Conservation (phyloP, 176 grass and related monocot genomes). For the Carex cristatella region DNA sequence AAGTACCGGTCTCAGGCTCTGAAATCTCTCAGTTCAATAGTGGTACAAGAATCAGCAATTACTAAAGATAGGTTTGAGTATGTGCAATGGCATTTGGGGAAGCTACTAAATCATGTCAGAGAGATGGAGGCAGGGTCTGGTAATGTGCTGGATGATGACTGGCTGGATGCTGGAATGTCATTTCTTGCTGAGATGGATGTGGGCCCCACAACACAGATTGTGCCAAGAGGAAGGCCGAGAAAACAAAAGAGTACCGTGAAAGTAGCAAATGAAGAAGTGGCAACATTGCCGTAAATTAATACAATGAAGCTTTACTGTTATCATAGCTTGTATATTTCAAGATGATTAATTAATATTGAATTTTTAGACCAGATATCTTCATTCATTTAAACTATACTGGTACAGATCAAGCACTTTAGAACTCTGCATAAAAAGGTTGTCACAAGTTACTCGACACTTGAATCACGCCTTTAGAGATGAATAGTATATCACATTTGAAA, state of each 20-base stretch:
- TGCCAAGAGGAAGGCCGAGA: slow-evolving; percentile 22
- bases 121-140: slow-evolving; percentile 20
- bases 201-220: not conserved
- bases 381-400: not conserved
- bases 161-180: slow-evolving; percentile 15
- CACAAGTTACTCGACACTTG: not conserved
- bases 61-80: slow-evolving; percentile 38
- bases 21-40: slow-evolving; percentile 36
- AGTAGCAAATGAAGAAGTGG: slow-evolving; percentile 5
- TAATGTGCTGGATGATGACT: slow-evolving; percentile 26
- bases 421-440: no score
- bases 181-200: slow-evolving; percentile 21
- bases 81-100: slow-evolving; percentile 34
- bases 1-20: slow-evolving; percentile 40
- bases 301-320: not conserved
- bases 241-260: slow-evolving; percentile 5
- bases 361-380: not conserved
- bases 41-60: slow-evolving; percentile 36
- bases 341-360: not conserved
- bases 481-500: not conserved
- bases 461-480: not conserved
- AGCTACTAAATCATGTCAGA: slow-evolving; percentile 41
- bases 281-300: not conserved
- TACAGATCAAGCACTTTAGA: not conserved
- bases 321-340: not conserved